Evolutionary conservation across 2,329 filamentous ascomycete genomes (phyloP).

Genomic region (Lasiodiplodia sp.): DNA sequence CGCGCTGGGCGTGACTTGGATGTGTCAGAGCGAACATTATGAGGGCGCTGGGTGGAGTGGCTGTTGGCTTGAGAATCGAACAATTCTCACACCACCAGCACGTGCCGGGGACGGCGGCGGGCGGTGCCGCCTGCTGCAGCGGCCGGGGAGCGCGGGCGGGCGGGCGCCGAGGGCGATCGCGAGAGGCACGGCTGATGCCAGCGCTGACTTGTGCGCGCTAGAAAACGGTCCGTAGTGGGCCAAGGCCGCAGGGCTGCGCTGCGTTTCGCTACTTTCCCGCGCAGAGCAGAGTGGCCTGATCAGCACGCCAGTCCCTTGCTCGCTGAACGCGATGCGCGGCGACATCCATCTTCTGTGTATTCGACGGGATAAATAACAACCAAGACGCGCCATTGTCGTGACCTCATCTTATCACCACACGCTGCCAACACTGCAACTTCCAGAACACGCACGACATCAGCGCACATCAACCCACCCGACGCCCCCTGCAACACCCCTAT

Average conservation of each 20-base stretch:
- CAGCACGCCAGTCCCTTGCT: slow-evolving; percentile 26
- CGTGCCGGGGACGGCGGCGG: slow-evolving; percentile 9
- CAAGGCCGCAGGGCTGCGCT: slow-evolving; percentile 16
- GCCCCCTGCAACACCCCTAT: slow-evolving; percentile 1
- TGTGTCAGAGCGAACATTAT: slow-evolving; percentile 14
- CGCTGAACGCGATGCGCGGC: slow-evolving; percentile 1
- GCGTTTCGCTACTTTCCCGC: slow-evolving; percentile 8
- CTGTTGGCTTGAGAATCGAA: slow-evolving; percentile 24
- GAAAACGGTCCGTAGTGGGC: slow-evolving; percentile 17
- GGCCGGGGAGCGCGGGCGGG: slow-evolving; percentile 11
- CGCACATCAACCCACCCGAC: slow-evolving; percentile 14
- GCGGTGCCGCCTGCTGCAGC: slow-evolving; percentile 6
- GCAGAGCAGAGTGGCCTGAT: slow-evolving; percentile 27
- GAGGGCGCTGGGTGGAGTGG: slow-evolving; percentile 14
- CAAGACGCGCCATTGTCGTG: slow-evolving; percentile 27
- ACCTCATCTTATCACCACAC: slow-evolving; percentile 29
- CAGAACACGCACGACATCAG: slow-evolving; percentile 22
- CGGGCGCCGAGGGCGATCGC: slow-evolving; percentile 22
- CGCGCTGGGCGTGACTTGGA: neutral
- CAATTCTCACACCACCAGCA: slow-evolving; percentile 27
- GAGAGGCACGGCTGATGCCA: slow-evolving; percentile 21
- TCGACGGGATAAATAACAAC: slow-evolving; percentile 27
- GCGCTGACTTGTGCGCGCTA: slow-evolving; percentile 17
- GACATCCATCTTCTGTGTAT: slow-evolving; percentile 1
- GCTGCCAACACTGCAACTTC: slow-evolving; percentile 11